Evolutionary conservation across 169 alveolate genomes (phyloP).

Genomic region (Amoebophrya sp.): DNA sequence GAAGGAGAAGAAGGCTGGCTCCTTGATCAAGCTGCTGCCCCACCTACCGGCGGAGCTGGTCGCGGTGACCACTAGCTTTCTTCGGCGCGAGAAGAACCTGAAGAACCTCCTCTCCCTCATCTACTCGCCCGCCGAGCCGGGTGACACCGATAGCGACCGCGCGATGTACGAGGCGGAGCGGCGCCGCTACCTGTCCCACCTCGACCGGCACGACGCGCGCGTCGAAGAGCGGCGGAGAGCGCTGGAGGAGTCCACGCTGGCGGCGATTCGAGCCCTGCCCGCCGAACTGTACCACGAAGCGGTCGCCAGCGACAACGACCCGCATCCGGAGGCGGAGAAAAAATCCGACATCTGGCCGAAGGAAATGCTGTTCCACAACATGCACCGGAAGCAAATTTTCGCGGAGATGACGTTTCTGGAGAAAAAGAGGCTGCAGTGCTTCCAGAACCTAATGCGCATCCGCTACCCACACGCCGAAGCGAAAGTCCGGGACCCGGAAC

Average conservation of each 20-base stretch:
- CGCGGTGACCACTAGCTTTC: neutral
- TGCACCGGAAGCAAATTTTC: constrained; percentile 1
- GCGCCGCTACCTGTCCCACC: neutral
- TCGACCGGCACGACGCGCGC: neutral
- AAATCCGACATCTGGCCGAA: neutral
- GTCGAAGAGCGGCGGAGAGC: neutral
- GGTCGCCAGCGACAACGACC: neutral
- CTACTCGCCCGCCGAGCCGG: neutral
- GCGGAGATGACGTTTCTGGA: neutral
- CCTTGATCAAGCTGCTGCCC: neutral
- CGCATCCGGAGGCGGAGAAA: neutral
- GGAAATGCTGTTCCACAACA: constrained; percentile 1
- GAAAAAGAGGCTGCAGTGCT: constrained; percentile 8
- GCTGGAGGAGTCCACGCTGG: neutral
- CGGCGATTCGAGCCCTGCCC: neutral
- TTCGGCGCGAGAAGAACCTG: neutral
- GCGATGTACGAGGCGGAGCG: neutral
- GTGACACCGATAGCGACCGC: neutral
- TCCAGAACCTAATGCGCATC: constrained; percentile 20
- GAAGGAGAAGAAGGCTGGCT: neutral
- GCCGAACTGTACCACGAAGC: constrained; percentile 13
- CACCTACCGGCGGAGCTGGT: neutral
- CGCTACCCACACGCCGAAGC: constrained; percentile 9
- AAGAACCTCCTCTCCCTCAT: neutral
- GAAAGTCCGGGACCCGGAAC: neutral